Percentiles rank a stretch among this genome's conserved stretches.
Evolutionary conservation across 2,329 filamentous ascomycete genomes (phyloP).

Genomic region (Trichoderma sp.): DNA sequence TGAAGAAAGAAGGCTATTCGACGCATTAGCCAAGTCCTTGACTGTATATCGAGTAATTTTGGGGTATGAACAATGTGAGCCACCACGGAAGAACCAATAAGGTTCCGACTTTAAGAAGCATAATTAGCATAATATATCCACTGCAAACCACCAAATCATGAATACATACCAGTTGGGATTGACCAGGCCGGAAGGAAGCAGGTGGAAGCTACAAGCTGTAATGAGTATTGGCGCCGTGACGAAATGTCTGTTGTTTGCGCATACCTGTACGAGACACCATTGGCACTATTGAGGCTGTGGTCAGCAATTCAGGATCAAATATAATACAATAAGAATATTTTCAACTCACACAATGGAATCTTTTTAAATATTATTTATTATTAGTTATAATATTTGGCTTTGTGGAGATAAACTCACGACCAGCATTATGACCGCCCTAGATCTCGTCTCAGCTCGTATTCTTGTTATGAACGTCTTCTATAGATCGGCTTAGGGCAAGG

Average conservation of each 20-base stretch:
- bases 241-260: slow-evolving; percentile 21
- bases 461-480: slow-evolving; percentile 11
- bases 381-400: slow-evolving; percentile 17
- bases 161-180: slow-evolving; percentile 53
- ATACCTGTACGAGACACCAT: slow-evolving; percentile 38
- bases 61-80: slow-evolving; percentile 24
- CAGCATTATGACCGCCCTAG: slow-evolving; percentile 33
- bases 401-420: slow-evolving; percentile 6
- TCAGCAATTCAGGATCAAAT: slow-evolving; percentile 4
- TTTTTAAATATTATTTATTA: not conserved
- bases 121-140: slow-evolving; percentile 30
- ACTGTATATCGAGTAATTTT: slow-evolving; percentile 39
- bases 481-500: slow-evolving; percentile 21
- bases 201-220: slow-evolving; percentile 50
- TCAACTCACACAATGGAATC: slow-evolving; percentile 24
- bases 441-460: slow-evolving; percentile 22
- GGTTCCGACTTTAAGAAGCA: slow-evolving; percentile 43
- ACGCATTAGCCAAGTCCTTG: slow-evolving; percentile 55
- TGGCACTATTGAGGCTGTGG: slow-evolving; percentile 21
- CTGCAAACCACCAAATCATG: not conserved
- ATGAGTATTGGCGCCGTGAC: slow-evolving; percentile 8
- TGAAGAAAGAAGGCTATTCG: slow-evolving; percentile 52
- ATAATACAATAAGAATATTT: slow-evolving; percentile 18
- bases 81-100: slow-evolving; percentile 53
- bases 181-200: slow-evolving; percentile 67